Evolutionary conservation across 371 early-diverging fungal species (phyloP).

Genomic region (Mucor circinelloides): DNA sequence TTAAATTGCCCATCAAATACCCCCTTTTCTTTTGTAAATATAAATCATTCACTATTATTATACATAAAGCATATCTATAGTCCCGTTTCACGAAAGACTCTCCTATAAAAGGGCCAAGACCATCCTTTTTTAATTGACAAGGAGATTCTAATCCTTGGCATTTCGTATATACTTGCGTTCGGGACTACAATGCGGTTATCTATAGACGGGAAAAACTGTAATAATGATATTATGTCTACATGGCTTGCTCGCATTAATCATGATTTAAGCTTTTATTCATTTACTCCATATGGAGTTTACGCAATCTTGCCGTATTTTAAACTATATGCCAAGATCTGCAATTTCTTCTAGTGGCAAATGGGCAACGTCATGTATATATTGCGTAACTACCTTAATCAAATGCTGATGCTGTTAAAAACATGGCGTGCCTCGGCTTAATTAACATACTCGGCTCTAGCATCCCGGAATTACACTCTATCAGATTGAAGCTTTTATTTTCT

Average conservation of each 20-base stretch:
- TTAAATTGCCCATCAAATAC: background rate
- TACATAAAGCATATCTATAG: background rate
- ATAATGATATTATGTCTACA: background rate
- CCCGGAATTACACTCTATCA: background rate
- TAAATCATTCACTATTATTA: background rate
- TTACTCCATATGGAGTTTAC: background rate
- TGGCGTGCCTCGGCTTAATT: background rate
- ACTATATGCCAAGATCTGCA: background rate
- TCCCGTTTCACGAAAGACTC: background rate
- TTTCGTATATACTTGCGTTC: background rate
- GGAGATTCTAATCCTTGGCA: background rate
- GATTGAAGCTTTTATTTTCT: background rate
- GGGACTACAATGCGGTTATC: background rate
- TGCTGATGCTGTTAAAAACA: background rate
- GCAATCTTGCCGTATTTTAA: background rate
- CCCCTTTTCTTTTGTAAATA: conserved; percentile 8
- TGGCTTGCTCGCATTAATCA: background rate
- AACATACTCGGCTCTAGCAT: background rate
- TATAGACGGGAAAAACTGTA: background rate
- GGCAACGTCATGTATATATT: background rate
- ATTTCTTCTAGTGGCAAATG: background rate
- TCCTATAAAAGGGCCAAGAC: background rate
- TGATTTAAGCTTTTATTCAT: background rate
- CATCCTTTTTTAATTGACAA: background rate
- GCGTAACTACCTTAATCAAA: too few species aligned